A percentile compares a stretch with the other conserved stretches of the same genome.
Conservation (phyloP, 148 eudicot species). For the Mesembryanthemum crystallinum region DNA sequence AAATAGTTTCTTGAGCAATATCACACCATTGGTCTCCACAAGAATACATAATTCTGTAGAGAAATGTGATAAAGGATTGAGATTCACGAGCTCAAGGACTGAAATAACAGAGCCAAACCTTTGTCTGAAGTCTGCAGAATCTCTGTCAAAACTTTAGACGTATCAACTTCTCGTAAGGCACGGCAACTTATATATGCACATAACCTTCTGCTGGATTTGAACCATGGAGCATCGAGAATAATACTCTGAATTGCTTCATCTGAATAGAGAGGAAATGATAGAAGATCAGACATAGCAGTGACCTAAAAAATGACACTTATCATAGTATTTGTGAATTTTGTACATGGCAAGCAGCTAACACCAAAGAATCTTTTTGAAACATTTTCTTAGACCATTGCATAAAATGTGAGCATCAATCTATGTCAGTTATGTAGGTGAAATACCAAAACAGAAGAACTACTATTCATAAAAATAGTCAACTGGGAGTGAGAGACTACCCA, state of each 20-base stretch:
- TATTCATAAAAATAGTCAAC: too few relatives aligned
- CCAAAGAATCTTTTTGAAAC: background rate
- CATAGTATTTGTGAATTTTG: background rate
- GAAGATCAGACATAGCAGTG: too few relatives aligned
- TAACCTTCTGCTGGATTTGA: constrained; percentile 66
- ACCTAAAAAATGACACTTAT: background rate
- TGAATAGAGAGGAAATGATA: constrained; percentile 20
- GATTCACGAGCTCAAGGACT: background rate
- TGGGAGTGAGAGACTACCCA: too few relatives aligned
- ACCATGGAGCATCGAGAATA: constrained; percentile 89
- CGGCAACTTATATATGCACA: constrained; percentile 95
- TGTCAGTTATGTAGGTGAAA: too few relatives aligned
- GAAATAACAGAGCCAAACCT: constrained; percentile 37
- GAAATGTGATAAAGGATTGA: too few relatives aligned
- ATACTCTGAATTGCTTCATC: constrained; percentile 63
- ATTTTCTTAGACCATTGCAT: background rate
- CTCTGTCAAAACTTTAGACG: constrained; percentile 53
- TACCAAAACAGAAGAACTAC: too few relatives aligned
- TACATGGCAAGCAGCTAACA: background rate
- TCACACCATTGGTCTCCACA: background rate
- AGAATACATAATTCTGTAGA: too few relatives aligned
- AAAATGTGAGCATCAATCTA: background rate
- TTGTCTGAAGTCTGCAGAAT: constrained; percentile 48
- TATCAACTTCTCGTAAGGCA: constrained; percentile 91
- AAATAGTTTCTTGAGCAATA: background rate